These are phyloP conservation scores for Pestalotiopsis fici DNA, from an alignment of 2,329 filamentous ascomycete species.

Conservation along the genomic window DNA sequence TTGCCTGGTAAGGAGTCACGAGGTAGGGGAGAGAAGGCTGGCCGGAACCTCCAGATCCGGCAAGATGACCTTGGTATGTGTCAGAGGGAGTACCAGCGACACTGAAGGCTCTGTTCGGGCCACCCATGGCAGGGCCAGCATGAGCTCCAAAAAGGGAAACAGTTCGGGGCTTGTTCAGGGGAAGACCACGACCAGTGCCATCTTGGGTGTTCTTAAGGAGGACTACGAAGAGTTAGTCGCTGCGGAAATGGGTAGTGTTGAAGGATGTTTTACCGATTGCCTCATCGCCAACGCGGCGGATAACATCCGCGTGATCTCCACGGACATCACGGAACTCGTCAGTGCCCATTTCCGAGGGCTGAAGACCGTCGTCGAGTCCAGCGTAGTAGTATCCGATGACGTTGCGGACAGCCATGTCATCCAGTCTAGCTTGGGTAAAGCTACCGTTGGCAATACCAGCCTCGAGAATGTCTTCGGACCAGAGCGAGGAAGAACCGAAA, in stretches of 20 bases:
- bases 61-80: conserved; percentile 30
- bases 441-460: conserved; percentile 13
- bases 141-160: conserved; percentile 52
- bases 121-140: conserved; percentile 62
- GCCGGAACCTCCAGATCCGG: conserved; percentile 57
- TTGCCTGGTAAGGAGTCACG: conserved; percentile 52
- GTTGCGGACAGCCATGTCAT: conserved; percentile 18
- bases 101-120: conserved; percentile 22
- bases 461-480: conserved; percentile 7
- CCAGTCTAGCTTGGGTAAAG: conserved; percentile 16
- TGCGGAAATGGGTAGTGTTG: background rate
- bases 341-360: conserved; percentile 8
- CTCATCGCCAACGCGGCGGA: conserved; percentile 26
- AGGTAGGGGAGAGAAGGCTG: conserved; percentile 52
- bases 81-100: conserved; percentile 10
- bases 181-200: conserved; percentile 47
- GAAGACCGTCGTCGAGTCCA: conserved; percentile 11
- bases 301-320: conserved; percentile 13
- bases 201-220: conserved; percentile 62
- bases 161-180: conserved; percentile 45
- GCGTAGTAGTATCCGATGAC: conserved; percentile 16
- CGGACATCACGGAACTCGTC: conserved; percentile 12
- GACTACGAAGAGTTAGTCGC: background rate
- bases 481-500: background rate
- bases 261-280: conserved; percentile 45